These are phyloP conservation scores for Aspergillus brasiliensis DNA, from an alignment of 2,329 filamentous ascomycete genomes.

Conservation along the genomic window DNA sequence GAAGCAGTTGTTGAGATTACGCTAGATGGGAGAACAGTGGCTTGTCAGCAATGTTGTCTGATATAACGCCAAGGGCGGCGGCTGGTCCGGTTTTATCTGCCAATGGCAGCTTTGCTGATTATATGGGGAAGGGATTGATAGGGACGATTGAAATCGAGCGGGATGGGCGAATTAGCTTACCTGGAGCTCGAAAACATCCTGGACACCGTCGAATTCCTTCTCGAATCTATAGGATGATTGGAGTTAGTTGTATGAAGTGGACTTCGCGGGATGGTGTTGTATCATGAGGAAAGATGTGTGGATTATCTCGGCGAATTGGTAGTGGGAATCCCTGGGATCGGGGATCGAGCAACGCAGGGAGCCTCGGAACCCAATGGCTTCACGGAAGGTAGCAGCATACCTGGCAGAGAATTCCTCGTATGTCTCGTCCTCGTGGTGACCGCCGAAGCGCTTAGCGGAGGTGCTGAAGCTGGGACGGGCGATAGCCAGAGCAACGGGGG, in stretches of 20 bases:
- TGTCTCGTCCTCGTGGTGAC: conserved; percentile 84
- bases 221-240: conserved; percentile 73
- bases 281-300: conserved; percentile 11
- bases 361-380: conserved; percentile 27
- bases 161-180: conserved; percentile 55
- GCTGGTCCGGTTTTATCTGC: conserved; percentile 8
- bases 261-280: conserved; percentile 2
- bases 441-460: conserved; percentile 58
- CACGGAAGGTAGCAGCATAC: conserved; percentile 56
- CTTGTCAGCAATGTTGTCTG: conserved; percentile 14
- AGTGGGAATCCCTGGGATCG: conserved; percentile 17
- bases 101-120: conserved; percentile 19
- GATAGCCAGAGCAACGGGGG: conserved; percentile 55
- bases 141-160: conserved; percentile 9
- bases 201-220: conserved; percentile 96
- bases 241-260: conserved; percentile 33
- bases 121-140: conserved; percentile 12
- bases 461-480: conserved; percentile 63
- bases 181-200: conserved; percentile 99
- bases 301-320: background rate
- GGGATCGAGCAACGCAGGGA: conserved; percentile 13
- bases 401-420: conserved; percentile 98
- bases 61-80: background rate
- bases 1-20: conserved; percentile 99
- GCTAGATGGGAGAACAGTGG: conserved; percentile 49